Evolutionary conservation across 345 rosid species (phyloP).

Genomic region (Dipteronia sinensis): DNA sequence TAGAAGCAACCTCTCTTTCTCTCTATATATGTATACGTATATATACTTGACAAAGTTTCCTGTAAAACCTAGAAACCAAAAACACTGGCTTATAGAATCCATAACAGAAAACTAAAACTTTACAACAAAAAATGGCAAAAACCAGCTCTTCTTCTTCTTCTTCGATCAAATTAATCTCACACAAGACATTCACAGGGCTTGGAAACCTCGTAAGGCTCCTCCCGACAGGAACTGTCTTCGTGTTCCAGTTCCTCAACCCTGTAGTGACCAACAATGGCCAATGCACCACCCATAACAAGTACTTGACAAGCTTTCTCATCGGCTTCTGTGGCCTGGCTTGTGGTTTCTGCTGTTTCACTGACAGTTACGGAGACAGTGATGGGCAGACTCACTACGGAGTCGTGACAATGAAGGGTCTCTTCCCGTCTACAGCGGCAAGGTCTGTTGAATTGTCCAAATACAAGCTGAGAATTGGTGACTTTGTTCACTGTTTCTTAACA

Average conservation of each 20-base stretch:
- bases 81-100: background rate
- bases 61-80: background rate
- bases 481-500: constrained; percentile 59
- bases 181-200: constrained; percentile 48
- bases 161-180: constrained; percentile 31
- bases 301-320: constrained; percentile 53
- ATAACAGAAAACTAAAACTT: background rate
- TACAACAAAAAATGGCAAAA: constrained; percentile 9
- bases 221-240: constrained; percentile 86
- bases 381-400: constrained; percentile 60
- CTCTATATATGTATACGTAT: too few species aligned
- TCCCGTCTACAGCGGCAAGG: constrained; percentile 47
- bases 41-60: background rate
- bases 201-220: constrained; percentile 82
- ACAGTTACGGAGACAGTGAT: constrained; percentile 51
- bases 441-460: constrained; percentile 48
- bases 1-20: constrained; percentile 30
- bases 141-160: constrained; percentile 20
- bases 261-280: constrained; percentile 67
- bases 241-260: constrained; percentile 83
- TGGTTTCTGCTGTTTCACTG: constrained; percentile 70
- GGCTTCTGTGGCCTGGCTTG: constrained; percentile 68
- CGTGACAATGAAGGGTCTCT: constrained; percentile 59
- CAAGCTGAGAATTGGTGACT: constrained; percentile 60
- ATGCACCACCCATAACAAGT: constrained; percentile 55